Base-by-base conservation (phyloP, 495 filamentous ascomycete species). In the Neurospora tetrasperma region DNA sequence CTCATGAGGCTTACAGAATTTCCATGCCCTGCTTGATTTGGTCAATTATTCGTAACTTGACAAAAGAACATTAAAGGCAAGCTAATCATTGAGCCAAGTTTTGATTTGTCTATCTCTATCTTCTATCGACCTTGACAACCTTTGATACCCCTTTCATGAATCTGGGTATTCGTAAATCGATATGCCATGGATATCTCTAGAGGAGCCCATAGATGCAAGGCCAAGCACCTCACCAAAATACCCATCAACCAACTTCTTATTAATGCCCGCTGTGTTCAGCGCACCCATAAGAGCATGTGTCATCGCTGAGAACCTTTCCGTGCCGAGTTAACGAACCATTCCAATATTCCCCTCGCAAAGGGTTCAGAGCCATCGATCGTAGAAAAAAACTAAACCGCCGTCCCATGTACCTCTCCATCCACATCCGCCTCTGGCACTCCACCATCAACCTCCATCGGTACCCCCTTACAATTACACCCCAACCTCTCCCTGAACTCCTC, bases 401-500 rank as follows among this genome's bases (percentile, higher is more conserved):
- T 69, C 4, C 73, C 73, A 74, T 73, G 73, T 12, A 69, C 42
- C 23, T 72, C 62, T 31, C 71, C 76, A 35, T 62, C 70, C 27
- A 42, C n/a, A 11, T 27, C 71, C 12, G 31, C 70, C 9, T 41
- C 9, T 18, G 71, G 11, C 42, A 31, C 71, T 16, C 42, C 66
- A 5, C 10, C 43, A n/a, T 35, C 40, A 42, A 40, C 73, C 40
- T 74, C 69, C 0, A 48, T 73, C 31, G 71, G 71, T 41, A 74
- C 70, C 10, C 48, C 72, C 12, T 72, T 71, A 79, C 94, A 97
- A 69, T 86, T 79, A 72, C 94, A 98, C 5, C 82, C 78, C 77
- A 87, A 93, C 71, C 79, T 83, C 70, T 72, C 76, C 69, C 86
- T 84, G 72, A 92, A 97, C 71, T 93, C 88, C 11, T 82, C 83